Conservation (phyloP, 2,329 filamentous ascomycete genomes). For the Cladosporium sp. region DNA sequence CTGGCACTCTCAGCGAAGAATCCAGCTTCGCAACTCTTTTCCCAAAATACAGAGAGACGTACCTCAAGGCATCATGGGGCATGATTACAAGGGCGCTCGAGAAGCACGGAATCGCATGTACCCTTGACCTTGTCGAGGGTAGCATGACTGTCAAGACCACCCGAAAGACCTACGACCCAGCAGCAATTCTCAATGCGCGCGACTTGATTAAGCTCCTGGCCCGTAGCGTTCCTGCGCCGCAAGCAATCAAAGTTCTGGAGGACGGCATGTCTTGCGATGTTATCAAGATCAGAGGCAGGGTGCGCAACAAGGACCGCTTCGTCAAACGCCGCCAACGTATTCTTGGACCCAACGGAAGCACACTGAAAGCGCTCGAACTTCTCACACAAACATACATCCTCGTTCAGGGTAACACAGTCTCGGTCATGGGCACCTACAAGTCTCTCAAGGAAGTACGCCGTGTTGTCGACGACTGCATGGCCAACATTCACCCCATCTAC, state of each 20-base stretch:
- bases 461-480: conserved; percentile 93
- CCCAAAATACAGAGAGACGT: conserved; percentile 93
- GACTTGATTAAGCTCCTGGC: conserved; percentile 92
- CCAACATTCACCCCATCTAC: conserved; percentile 84
- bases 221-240: conserved; percentile 84
- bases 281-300: conserved; percentile 88
- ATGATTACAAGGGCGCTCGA: conserved; percentile 82
- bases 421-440: conserved; percentile 87
- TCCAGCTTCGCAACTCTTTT: conserved; percentile 82
- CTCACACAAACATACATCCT: conserved; percentile 89
- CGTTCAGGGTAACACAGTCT: conserved; percentile 94
- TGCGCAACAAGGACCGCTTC: conserved; percentile 91
- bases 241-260: conserved; percentile 90
- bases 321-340: conserved; percentile 92
- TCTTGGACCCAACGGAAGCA: conserved; percentile 84
- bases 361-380: conserved; percentile 88
- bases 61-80: conserved; percentile 89
- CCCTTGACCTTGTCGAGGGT: conserved; percentile 89
- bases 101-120: conserved; percentile 83
- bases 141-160: conserved; percentile 97
- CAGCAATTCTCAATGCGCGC: conserved; percentile 85
- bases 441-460: conserved; percentile 87
- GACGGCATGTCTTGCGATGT: conserved; percentile 90
- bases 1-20: conserved; percentile 85
- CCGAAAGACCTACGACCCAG: conserved; percentile 84